A percentile compares a stretch with the other conserved stretches of the same genome.
Evolutionary conservation across 208 protist species (phyloP).

Genomic region (Trypanosoma cruzi): DNA sequence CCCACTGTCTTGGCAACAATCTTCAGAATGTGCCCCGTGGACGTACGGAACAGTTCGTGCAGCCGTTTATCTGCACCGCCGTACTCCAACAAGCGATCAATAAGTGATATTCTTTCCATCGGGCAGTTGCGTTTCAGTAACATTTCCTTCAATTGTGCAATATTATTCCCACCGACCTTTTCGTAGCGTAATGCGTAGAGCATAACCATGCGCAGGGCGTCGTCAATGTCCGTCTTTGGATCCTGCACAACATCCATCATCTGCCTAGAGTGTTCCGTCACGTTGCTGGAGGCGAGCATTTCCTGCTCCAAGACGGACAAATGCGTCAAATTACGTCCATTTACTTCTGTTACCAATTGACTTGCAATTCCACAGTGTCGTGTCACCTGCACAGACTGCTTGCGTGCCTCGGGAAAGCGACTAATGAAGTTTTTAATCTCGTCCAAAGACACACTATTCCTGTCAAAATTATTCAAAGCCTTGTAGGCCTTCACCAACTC

Average conservation of each 20-base stretch:
- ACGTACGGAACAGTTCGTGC: constrained; percentile 75
- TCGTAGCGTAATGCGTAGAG: constrained; percentile 84
- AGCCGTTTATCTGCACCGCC: constrained; percentile 65
- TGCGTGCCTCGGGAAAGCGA: constrained; percentile 82
- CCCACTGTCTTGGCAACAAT: constrained; percentile 75
- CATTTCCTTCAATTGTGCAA: constrained; percentile 63
- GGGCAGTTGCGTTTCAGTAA: constrained; percentile 64
- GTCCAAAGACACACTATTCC: constrained; percentile 77
- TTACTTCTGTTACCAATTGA: constrained; percentile 78
- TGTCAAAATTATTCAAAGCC: constrained; percentile 85
- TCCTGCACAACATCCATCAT: constrained; percentile 84
- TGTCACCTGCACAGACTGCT: constrained; percentile 81
- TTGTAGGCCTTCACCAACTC: constrained; percentile 96
- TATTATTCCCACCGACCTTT: constrained; percentile 66
- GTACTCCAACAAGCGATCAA: constrained; percentile 72
- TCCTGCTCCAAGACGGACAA: constrained; percentile 90
- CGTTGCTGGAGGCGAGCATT: constrained; percentile 71
- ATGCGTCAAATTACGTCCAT: constrained; percentile 77
- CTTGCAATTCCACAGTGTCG: constrained; percentile 82
- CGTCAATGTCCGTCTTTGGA: constrained; percentile 82
- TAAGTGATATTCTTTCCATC: constrained; percentile 58
- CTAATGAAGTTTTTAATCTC: constrained; percentile 90
- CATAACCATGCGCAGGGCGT: constrained; percentile 79
- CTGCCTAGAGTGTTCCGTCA: constrained; percentile 75
- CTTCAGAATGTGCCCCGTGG: constrained; percentile 79